Conservation (phyloP, 192 early-diverging fungal species). For the Coemansia sp. region DNA sequence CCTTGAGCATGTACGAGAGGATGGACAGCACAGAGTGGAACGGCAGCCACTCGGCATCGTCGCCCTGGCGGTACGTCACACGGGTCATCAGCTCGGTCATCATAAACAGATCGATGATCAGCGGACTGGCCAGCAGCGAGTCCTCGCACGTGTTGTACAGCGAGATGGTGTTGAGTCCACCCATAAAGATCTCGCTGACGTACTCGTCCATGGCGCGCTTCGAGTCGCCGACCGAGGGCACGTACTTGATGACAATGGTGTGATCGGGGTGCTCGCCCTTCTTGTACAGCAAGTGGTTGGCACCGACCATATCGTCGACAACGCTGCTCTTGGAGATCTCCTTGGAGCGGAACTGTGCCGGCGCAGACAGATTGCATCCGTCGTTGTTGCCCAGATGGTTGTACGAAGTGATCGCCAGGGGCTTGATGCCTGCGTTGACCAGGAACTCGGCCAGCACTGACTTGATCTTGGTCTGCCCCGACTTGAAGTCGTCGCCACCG, state of each 20-base stretch:
- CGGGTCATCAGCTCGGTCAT: conserved; percentile 97
- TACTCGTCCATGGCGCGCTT: conserved; percentile 99
- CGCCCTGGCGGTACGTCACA: conserved; percentile 72
- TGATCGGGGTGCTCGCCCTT: conserved; percentile 75
- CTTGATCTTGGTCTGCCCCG: conserved; percentile 99
- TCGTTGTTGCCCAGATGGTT: conserved; percentile 99
- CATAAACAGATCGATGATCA: conserved; percentile 95
- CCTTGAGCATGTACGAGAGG: conserved; percentile 96
- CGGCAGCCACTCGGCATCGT: conserved; percentile 62
- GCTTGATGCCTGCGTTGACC: conserved; percentile 98
- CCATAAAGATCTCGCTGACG: conserved; percentile 98
- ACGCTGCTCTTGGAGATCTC: conserved; percentile 99
- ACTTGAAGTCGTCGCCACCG: conserved; percentile 99
- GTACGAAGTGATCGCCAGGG: conserved; percentile 92
- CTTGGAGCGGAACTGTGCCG: conserved; percentile 98
- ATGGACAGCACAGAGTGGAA: conserved; percentile 97
- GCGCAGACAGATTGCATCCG: conserved; percentile 96
- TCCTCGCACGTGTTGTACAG: conserved; percentile 99
- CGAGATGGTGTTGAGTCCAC: conserved; percentile 94
- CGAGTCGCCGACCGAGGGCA: conserved; percentile 92
- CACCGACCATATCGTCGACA: conserved; percentile 98
- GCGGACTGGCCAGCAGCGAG: conserved; percentile 93
- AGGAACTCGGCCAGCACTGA: conserved; percentile 98
- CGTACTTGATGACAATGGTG: conserved; percentile 98
- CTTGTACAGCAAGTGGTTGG: conserved; percentile 90